phyloP scores from a whole-genome alignment of 495 filamentous ascomycete genomes.

The Hyaloscypha hepaticicola region DNA sequence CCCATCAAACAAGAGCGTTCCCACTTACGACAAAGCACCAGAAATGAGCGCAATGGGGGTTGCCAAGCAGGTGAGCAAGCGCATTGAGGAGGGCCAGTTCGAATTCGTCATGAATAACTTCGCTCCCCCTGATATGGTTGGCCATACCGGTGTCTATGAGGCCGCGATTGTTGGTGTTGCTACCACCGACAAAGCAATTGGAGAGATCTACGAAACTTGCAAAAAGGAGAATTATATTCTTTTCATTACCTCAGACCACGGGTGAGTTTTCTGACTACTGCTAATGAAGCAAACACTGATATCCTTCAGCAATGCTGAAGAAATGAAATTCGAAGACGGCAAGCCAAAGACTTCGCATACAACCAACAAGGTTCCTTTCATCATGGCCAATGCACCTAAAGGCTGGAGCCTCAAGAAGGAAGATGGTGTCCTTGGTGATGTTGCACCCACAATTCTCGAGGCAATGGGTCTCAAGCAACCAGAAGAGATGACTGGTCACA shows the following conservation, averaged over 20 bases:
- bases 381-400: constrained; percentile 94
- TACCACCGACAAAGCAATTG: constrained; percentile 91
- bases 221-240: constrained; percentile 88
- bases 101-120: constrained; percentile 99
- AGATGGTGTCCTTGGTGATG: constrained; percentile 89
- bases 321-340: constrained; percentile 95
- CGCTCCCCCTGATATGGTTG: constrained; percentile 98
- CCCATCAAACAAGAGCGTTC: constrained; percentile 67
- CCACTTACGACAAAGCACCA: constrained; percentile 96
- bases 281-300: not conserved
- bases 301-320: constrained; percentile 78
- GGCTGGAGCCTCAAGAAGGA: constrained; percentile 85
- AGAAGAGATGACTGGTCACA: constrained; percentile 86
- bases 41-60: constrained; percentile 92
- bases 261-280: constrained; percentile 45
- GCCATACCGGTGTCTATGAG: constrained; percentile 95
- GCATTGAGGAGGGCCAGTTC: constrained; percentile 76
- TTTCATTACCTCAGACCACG: constrained; percentile 94
- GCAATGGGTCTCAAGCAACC: constrained; percentile 90
- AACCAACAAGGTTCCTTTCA: constrained; percentile 93
- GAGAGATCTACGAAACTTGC: constrained; percentile 85
- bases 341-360: constrained; percentile 98
- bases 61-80: constrained; percentile 80
- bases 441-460: constrained; percentile 87
- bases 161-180: constrained; percentile 85